Percentiles rank a stretch among this genome's conserved stretches.
phyloP scores from a whole-genome alignment of 345 rosid genomes.

The Syzygium aqueum region DNA sequence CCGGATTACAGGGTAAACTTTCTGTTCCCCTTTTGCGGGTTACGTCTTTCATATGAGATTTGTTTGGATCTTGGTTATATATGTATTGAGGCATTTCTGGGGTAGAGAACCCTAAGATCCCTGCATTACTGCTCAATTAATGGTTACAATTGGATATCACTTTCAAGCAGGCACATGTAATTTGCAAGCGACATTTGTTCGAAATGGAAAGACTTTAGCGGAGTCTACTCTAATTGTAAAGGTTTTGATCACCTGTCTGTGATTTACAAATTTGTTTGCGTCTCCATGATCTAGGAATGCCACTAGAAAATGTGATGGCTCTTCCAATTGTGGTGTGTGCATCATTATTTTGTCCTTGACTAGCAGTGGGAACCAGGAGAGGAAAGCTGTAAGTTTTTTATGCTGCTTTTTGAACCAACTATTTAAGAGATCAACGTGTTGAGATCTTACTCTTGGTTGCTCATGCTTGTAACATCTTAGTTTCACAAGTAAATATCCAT shows the following conservation, averaged over 20 bases:
- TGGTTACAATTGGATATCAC: background rate
- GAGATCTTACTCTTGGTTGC: background rate
- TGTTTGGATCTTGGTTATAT: background rate
- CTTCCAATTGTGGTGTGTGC: background rate
- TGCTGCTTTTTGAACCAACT: background rate
- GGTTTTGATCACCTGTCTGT: background rate
- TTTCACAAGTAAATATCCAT: background rate
- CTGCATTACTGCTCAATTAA: background rate
- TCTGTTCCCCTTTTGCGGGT: background rate
- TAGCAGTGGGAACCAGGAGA: background rate
- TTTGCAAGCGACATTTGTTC: background rate
- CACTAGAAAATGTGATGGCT: background rate
- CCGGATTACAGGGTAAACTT: constrained; percentile 75
- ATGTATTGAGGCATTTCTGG: background rate
- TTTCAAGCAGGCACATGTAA: background rate
- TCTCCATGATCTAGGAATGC: background rate
- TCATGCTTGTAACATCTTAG: background rate
- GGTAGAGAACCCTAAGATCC: background rate
- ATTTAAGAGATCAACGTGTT: background rate
- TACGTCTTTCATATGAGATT: background rate
- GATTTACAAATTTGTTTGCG: background rate
- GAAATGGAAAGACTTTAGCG: background rate
- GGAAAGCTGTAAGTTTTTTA: background rate
- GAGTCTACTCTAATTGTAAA: background rate
- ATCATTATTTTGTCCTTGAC: background rate